A percentile compares a stretch with the other conserved stretches of the same genome.
phyloP scores from a whole-genome alignment of 2,329 filamentous ascomycete genomes.

The Pestalotiopsis sp. region DNA sequence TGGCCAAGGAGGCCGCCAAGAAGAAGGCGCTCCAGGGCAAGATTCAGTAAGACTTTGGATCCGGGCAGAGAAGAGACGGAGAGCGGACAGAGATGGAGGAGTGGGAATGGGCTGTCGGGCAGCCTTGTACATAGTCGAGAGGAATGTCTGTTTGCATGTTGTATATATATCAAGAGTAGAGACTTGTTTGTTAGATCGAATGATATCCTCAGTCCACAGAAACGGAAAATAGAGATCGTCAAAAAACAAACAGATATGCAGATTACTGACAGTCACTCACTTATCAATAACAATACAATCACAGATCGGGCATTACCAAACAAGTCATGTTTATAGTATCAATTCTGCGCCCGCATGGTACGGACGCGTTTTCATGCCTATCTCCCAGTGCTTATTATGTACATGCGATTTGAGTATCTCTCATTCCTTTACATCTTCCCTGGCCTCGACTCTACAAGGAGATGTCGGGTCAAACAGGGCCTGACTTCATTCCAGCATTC shows the following conservation, averaged over 20 bases:
- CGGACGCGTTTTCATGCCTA: not conserved
- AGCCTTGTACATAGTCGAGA: not conserved
- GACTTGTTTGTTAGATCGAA: not conserved
- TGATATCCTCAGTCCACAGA: not conserved
- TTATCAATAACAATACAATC: too few species aligned
- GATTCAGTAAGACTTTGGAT: not conserved
- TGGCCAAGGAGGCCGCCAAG: constrained; percentile 72
- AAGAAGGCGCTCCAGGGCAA: constrained; percentile 37
- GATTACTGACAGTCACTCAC: too few species aligned
- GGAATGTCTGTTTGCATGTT: not conserved
- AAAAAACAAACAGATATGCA: not conserved
- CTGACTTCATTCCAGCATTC: not conserved
- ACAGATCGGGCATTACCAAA: too few species aligned
- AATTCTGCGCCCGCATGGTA: not conserved
- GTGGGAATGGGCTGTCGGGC: not conserved
- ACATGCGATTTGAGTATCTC: not conserved
- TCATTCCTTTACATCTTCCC: not conserved
- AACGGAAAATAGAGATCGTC: not conserved
- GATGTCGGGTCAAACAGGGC: not conserved
- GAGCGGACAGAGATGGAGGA: not conserved
- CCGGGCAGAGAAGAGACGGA: not conserved
- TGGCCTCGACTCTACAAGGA: not conserved
- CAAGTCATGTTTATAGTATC: not conserved
- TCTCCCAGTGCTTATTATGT: not conserved
- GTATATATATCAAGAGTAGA: not conserved